Evolutionary conservation across 2,329 filamentous ascomycete genomes (phyloP).

Genomic region (Sporothrix pseudoabietina): DNA sequence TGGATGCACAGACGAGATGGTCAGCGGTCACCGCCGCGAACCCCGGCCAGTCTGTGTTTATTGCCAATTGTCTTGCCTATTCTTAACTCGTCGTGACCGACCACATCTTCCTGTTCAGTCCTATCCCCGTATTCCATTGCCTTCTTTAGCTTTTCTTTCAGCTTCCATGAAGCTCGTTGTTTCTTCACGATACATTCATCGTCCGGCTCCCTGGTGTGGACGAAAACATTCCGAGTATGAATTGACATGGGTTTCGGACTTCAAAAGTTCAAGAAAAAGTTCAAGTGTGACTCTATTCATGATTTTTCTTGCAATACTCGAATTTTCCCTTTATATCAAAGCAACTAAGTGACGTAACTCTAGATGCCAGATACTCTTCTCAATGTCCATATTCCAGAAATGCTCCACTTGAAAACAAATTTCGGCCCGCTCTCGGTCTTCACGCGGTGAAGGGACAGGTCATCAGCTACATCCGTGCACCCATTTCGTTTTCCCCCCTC

Average conservation of each 20-base stretch:
- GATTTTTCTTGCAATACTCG: no score
- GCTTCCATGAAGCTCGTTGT: background rate
- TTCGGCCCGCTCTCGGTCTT: background rate
- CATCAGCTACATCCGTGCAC: background rate
- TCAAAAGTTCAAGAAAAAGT: background rate
- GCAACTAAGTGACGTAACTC: no score
- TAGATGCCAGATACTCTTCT: background rate
- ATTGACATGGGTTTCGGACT: background rate
- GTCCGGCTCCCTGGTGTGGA: background rate
- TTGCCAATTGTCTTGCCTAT: slow-evolving; percentile 16
- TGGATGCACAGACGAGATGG: background rate
- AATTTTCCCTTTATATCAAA: background rate
- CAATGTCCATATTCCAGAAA: background rate
- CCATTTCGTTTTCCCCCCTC: background rate
- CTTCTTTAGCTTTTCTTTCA: background rate
- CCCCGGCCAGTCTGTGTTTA: slow-evolving; percentile 4
- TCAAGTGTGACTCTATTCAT: background rate
- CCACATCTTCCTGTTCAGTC: background rate
- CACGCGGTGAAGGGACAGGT: background rate
- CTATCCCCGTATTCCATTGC: background rate
- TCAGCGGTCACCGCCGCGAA: background rate
- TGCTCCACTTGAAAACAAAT: background rate
- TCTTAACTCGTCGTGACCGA: background rate
- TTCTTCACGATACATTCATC: background rate
- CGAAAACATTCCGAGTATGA: background rate